Percentiles rank a stretch among this genome's conserved stretches.
phyloP scores from a whole-genome alignment of 1,284 basidiomycete species.

The Ganoderma multipileum region DNA sequence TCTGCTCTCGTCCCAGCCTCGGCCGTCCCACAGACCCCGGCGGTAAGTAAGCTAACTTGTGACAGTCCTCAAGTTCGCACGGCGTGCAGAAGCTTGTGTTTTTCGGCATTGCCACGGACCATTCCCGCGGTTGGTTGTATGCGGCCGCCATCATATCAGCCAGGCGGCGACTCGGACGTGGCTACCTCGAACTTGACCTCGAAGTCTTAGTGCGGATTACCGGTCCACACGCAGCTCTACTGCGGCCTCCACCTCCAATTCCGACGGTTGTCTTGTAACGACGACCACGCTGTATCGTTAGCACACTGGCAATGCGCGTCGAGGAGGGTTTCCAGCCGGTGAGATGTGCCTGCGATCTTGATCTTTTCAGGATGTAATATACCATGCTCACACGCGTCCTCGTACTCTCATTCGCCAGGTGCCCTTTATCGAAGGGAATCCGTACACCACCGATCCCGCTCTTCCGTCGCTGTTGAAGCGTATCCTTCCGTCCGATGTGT shows the following conservation, averaged over 20 bases:
- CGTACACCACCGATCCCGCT: slow-evolving; percentile 64
- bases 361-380: background rate
- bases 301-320: slow-evolving; percentile 60
- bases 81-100: background rate
- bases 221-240: background rate
- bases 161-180: background rate
- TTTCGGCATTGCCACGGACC: background rate
- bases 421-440: slow-evolving; percentile 57
- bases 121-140: background rate
- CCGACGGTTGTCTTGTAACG: background rate
- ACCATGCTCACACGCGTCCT: background rate
- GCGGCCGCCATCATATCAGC: background rate
- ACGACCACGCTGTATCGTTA: background rate
- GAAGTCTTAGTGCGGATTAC: background rate
- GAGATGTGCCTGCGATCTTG: slow-evolving; percentile 22
- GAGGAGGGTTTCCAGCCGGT: slow-evolving; percentile 74
- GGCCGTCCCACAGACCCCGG: background rate
- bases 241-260: background rate
- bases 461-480: slow-evolving; percentile 64
- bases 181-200: too few species aligned
- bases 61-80: background rate
- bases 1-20: background rate
- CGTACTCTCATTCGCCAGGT: slow-evolving; percentile 36
- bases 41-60: too few species aligned
- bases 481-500: slow-evolving; percentile 51